Evolutionary conservation across 169 alveolate species (phyloP).

Genomic region (Cryptosporidium bovis): DNA sequence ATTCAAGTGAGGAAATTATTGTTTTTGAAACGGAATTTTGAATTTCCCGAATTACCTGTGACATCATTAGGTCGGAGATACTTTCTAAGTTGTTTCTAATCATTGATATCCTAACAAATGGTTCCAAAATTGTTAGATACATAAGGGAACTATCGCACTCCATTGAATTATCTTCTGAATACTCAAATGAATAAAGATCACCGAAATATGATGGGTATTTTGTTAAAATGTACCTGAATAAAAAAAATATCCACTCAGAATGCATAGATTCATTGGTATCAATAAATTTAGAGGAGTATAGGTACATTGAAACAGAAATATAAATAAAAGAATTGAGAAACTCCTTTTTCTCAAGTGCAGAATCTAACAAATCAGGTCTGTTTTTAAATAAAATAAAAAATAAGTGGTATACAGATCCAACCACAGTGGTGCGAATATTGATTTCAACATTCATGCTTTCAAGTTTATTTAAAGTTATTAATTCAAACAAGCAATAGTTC

Average conservation of each 20-base stretch:
- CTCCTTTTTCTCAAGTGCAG: slow-evolving; percentile 17
- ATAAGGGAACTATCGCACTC: slow-evolving; percentile 52
- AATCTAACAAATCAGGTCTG: slow-evolving; percentile 4
- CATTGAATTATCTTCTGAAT: slow-evolving; percentile 2
- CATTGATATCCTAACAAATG: slow-evolving; percentile 26
- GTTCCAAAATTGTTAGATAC: slow-evolving; percentile 48
- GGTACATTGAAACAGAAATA: slow-evolving; percentile 33
- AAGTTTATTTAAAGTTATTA: background rate
- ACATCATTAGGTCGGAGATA: slow-evolving; percentile 23
- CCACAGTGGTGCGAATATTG: slow-evolving; percentile 2
- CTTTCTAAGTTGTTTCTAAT: background rate
- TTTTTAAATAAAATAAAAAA: slow-evolving; percentile 35
- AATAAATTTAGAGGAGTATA: background rate
- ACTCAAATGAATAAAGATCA: slow-evolving; percentile 29
- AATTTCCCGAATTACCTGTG: slow-evolving; percentile 17
- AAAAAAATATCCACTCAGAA: slow-evolving; percentile 59
- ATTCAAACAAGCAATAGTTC: slow-evolving; percentile 34
- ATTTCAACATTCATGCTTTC: background rate
- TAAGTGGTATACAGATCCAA: slow-evolving; percentile 33
- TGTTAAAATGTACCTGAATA: slow-evolving; percentile 19
- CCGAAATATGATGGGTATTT: slow-evolving; percentile 16
- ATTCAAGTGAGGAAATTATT: slow-evolving; percentile 22
- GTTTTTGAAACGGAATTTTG: slow-evolving; percentile 8
- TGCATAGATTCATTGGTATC: background rate
- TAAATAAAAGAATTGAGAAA: slow-evolving; percentile 39